These are phyloP conservation scores for Aureobasidium sp. DNA, from an alignment of 2,329 filamentous ascomycete species.

Conservation along the genomic window DNA sequence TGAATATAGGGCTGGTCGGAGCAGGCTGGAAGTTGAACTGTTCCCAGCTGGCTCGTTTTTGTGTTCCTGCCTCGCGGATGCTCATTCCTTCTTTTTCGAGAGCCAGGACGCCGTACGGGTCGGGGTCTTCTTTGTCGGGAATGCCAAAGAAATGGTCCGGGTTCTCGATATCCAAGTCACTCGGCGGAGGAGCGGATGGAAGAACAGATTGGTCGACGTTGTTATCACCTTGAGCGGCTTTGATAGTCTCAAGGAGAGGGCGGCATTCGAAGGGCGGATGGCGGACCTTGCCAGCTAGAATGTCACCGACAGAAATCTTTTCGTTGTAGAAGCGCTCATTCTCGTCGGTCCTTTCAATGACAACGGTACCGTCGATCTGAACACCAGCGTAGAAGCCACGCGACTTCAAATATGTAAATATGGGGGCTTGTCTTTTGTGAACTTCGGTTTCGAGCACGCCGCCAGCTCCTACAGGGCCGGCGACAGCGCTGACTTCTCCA, in stretches of 20 bases:
- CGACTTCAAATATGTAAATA: conserved; percentile 84
- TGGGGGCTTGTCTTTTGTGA: conserved; percentile 51
- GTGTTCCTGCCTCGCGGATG: conserved; percentile 80
- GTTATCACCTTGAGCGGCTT: conserved; percentile 73
- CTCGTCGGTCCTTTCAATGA: conserved; percentile 79
- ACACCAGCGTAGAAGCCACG: conserved; percentile 82
- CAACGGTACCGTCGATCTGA: conserved; percentile 76
- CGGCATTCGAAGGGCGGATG: conserved; percentile 48
- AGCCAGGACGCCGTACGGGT: conserved; percentile 84
- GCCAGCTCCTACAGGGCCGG: conserved; percentile 70
- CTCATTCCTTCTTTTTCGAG: conserved; percentile 85
- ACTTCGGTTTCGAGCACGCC: conserved; percentile 58
- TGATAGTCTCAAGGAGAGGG: conserved; percentile 72
- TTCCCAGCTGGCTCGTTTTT: conserved; percentile 63
- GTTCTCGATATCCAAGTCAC: conserved; percentile 56
- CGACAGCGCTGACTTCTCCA: conserved; percentile 66
- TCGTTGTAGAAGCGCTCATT: conserved; percentile 80
- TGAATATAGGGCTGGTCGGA: conserved; percentile 63
- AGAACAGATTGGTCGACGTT: conserved; percentile 64
- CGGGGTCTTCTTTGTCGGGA: conserved; percentile 71
- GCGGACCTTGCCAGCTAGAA: conserved; percentile 52
- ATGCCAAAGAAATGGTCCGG: conserved; percentile 61
- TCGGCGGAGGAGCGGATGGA: conserved; percentile 63
- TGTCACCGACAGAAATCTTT: conserved; percentile 52
- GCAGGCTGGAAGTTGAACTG: conserved; percentile 75